These are phyloP conservation scores for Zizania palustris DNA, from an alignment of 202 grass and related monocot genomes.

Conservation along the genomic window DNA sequence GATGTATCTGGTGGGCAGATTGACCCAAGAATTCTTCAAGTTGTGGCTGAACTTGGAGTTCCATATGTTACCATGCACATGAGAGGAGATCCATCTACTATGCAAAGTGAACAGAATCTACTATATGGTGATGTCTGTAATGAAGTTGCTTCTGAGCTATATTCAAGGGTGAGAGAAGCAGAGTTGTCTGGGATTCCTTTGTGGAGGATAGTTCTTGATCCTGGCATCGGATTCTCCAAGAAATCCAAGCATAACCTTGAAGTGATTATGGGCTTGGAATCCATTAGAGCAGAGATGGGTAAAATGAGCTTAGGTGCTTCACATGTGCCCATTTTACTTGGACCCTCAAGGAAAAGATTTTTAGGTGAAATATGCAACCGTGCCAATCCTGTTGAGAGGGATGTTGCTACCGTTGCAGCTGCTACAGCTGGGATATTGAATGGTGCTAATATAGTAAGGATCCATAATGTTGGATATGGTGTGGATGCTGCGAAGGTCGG, in stretches of 20 bases:
- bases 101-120: constrained; percentile 85
- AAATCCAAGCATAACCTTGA: constrained; percentile 66
- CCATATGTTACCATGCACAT: constrained; percentile 93
- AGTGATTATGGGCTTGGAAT: constrained; percentile 62
- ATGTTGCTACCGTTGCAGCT: constrained; percentile 67
- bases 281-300: constrained; percentile 62
- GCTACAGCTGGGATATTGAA: constrained; percentile 57
- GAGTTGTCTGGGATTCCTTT: constrained; percentile 81
- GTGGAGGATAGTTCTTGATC: constrained; percentile 91
- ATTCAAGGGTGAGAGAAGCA: constrained; percentile 54
- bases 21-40: constrained; percentile 71
- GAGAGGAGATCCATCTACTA: constrained; percentile 84
- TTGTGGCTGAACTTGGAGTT: constrained; percentile 73
- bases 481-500: constrained; percentile 76
- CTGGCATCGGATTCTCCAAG: constrained; percentile 91
- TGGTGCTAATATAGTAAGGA: constrained; percentile 84
- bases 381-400: constrained; percentile 66
- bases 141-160: constrained; percentile 80
- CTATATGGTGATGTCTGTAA: constrained; percentile 71
- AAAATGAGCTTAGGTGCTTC: constrained; percentile 74
- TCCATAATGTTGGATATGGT: constrained; percentile 76
- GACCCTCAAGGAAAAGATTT: constrained; percentile 81
- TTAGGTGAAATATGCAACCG: constrained; percentile 77
- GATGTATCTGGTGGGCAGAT: constrained; percentile 81
- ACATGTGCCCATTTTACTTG: constrained; percentile 74